These are phyloP conservation scores for Mycena vulgaris DNA, from an alignment of 768 basidiomycete species.

Conservation along the genomic window DNA sequence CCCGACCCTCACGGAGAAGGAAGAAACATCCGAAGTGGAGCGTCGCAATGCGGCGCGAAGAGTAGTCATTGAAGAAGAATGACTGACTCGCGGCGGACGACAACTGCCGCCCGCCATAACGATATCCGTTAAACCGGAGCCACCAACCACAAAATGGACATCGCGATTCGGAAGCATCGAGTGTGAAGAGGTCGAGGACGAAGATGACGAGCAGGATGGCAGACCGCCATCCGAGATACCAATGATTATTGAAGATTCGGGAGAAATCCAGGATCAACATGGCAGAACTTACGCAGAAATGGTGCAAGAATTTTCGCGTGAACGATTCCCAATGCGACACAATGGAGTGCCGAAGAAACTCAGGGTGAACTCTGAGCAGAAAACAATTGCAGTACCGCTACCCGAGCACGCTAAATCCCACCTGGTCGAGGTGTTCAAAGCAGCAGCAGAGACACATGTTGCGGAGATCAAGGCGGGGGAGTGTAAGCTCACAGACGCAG, in stretches of 20 bases:
- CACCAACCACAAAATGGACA: not conserved
- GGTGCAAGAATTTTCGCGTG: slow-evolving; percentile 19
- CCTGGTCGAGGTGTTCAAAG: not conserved
- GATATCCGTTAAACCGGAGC: not conserved
- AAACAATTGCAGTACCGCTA: too few species aligned
- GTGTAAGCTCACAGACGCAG: not conserved
- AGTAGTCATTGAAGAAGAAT: not conserved
- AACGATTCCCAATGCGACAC: not conserved
- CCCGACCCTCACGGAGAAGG: not conserved
- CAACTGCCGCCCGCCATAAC: not conserved
- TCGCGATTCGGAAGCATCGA: not conserved
- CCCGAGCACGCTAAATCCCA: not conserved
- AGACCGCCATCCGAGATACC: not conserved
- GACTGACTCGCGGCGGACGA: not conserved
- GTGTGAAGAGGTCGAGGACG: slow-evolving; percentile 4
- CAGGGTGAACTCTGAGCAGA: too few species aligned
- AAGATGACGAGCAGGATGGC: not conserved
- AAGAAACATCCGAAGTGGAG: slow-evolving; percentile 4
- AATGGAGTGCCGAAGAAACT: too few species aligned
- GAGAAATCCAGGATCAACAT: not conserved
- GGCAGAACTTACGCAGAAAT: not conserved
- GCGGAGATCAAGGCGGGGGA: not conserved
- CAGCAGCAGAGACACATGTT: not conserved
- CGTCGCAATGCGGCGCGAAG: not conserved
- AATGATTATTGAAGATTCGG: not conserved